Evolutionary conservation across 805 yeast genomes (phyloP), one percentile per base, ranked within the genome.

Genomic region (Ogataea glucozyma): DNA sequence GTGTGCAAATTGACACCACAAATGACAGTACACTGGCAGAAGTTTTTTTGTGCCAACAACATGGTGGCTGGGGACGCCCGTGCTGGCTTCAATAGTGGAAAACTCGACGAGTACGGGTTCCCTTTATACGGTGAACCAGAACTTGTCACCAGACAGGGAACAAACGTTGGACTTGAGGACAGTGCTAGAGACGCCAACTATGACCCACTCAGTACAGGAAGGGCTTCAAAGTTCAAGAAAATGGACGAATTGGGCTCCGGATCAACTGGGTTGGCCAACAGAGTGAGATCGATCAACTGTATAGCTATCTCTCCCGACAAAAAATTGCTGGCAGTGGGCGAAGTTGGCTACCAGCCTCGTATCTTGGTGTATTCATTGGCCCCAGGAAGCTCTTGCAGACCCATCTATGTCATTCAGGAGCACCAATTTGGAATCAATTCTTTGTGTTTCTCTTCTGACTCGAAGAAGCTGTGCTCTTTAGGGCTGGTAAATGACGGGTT

Each of bases 401-500:
- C 88, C 1, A 58, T 81, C 6, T 75, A 76, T 7, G 65, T 73
- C 12, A 71, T 81, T 1, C 62, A 69, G 41, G 88, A 82, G 47
- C 93, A 85, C 60, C 69, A 74, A 10, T 85, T 79, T 60, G 91
- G 90, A 0, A 70, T 85, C 13, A 67, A 73, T 26, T 64, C 69
- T 6, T 52, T 85, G 13, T 61, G 66, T 16, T 85, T 85, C 56
- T 76, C 86, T 0, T 78, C 80, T 0, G 78, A 80, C 47, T 81
- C 83, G 39, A 66, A 61, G 30, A 67, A 58, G 42, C 61, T 85
- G 24, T 75, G 83, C 24, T 79, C 88, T 8, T 60, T 83, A 36
- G 91, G 91, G 0, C 64, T 76, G n/a, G 66, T 79, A 3, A 81
- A 79, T 51, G 93, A 85, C 57, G 88, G 90, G 1, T 81, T 71